Base-by-base conservation (phyloP, 352 stramenopile species). In the Plasmopara halstedii region DNA sequence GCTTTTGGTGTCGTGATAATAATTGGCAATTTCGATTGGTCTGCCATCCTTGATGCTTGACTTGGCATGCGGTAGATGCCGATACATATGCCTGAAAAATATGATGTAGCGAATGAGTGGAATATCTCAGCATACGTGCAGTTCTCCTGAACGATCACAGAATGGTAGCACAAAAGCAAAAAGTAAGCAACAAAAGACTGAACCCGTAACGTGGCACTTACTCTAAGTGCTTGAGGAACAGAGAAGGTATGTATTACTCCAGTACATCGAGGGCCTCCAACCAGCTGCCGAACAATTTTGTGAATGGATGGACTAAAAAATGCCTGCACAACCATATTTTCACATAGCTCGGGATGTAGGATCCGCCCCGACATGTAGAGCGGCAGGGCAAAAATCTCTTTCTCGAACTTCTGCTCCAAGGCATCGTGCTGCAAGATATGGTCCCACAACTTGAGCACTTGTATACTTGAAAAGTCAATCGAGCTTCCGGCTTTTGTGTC, bases 281-380 rank as follows among this genome's bases (percentile, higher is more conserved):
- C 78, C 1, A 93, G 47, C 41, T 93, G 82, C 0, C 75, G 76
- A 35, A 90, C 56, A 50, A 93, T 90, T 42, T 88, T 88, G 54
- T 90, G 74, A 43, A 93, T 93, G 10, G 76, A 88, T 18, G 78
- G 78, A 33, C 87, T 88, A 60, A 83, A 93, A 44, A 80, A 93
- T 2, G 82, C 80, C 69, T 92, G 53, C 22, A 64, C 74, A 25
- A 88, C 64, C 73, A 93, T 88, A 48, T 89, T 93, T 57, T 93
- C 82, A 40, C 82, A 90, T 18, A 93, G 42, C 42, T 93, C 68
- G 13, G 82, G 78, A 33, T 93, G 82, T 8, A 93, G 58, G 3
- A 93, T 65, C 4, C 82, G 62, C 2, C 82, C 82, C 0, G 78
- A 90, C 82, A 93, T 93, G 62, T 79, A 93, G 7, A 93, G 55